A percentile compares a stretch with the other conserved stretches of the same genome.
phyloP scores from a whole-genome alignment of 2,329 filamentous ascomycete species.

The Colletotrichum navitas region DNA sequence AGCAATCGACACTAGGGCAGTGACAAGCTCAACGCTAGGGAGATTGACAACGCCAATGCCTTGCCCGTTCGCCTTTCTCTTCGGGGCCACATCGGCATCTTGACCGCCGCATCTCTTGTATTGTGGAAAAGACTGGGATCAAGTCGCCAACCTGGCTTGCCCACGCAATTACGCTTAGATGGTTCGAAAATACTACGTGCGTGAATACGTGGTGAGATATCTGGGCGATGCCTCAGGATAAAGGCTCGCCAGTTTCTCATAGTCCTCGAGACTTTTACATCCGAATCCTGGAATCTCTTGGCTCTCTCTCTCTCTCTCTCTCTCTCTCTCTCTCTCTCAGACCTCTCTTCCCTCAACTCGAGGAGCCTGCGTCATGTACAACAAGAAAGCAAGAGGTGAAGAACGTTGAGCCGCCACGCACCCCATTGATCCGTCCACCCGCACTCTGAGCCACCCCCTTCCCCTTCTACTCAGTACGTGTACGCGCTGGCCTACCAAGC shows the following conservation, averaged over 20 bases:
- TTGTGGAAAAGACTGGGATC: conserved; percentile 13
- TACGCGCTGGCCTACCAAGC: conserved; percentile 6
- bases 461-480: background rate
- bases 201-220: background rate
- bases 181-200: conserved; percentile 6
- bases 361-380: background rate
- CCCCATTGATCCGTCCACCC: conserved; percentile 2
- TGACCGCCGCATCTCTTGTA: background rate
- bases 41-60: conserved; percentile 30
- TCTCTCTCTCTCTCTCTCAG: background rate
- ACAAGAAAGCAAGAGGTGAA: conserved; percentile 18
- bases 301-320: conserved; percentile 4
- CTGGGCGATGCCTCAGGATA: conserved; percentile 18
- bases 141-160: conserved; percentile 2
- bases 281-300: conserved; percentile 28
- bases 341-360: conserved; percentile 15
- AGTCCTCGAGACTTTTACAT: conserved; percentile 32
- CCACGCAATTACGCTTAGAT: conserved; percentile 15
- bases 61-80: conserved; percentile 13
- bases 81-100: conserved; percentile 7
- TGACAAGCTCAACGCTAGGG: conserved; percentile 4
- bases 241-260: conserved; percentile 4
- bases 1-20: background rate
- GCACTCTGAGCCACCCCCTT: background rate
- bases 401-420: background rate